A percentile compares a stretch with the other conserved stretches of the same genome.
Conservation (phyloP, 2,329 filamentous ascomycete species). For the Penicillium decumbens region DNA sequence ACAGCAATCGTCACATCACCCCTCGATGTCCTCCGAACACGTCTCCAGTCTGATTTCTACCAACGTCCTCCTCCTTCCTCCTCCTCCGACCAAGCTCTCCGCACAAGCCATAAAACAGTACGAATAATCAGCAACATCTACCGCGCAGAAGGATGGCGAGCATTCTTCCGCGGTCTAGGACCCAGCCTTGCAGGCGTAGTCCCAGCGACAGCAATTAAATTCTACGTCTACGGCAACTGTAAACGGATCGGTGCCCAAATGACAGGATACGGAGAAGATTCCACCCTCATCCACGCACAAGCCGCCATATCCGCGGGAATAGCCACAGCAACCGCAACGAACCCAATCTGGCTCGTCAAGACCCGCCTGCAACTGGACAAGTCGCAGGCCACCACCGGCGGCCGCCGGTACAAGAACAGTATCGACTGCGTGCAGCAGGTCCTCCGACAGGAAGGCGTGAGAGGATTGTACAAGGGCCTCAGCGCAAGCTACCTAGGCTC, state of each 20-base stretch:
- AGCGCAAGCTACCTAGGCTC: slow-evolving; percentile 59
- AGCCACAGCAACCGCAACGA: slow-evolving; percentile 35
- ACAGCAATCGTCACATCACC: slow-evolving; percentile 90
- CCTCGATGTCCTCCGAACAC: slow-evolving; percentile 95
- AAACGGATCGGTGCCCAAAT: slow-evolving; percentile 32
- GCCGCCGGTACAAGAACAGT: slow-evolving; percentile 53
- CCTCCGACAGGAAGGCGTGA: slow-evolving; percentile 74
- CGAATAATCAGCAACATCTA: slow-evolving; percentile 37
- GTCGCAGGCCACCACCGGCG: slow-evolving; percentile 26
- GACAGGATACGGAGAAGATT: slow-evolving; percentile 27
- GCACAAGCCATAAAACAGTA: slow-evolving; percentile 28
- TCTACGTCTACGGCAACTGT: slow-evolving; percentile 39
- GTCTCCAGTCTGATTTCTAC: slow-evolving; percentile 91
- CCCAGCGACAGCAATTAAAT: slow-evolving; percentile 39
- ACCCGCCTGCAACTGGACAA: slow-evolving; percentile 58
- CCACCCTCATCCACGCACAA: slow-evolving; percentile 31
- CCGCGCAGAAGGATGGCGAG: slow-evolving; percentile 36
- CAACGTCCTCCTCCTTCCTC: slow-evolving; percentile 57
- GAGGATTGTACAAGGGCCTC: slow-evolving; percentile 82
- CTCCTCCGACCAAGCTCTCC: slow-evolving; percentile 45
- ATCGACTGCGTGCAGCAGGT: slow-evolving; percentile 66
- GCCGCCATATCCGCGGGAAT: slow-evolving; percentile 35
- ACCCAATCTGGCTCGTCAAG: slow-evolving; percentile 55
- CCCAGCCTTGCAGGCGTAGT: slow-evolving; percentile 39
- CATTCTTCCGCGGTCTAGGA: slow-evolving; percentile 36